Conservation (phyloP, 495 filamentous ascomycete genomes). For the Ramalina intermedia region DNA sequence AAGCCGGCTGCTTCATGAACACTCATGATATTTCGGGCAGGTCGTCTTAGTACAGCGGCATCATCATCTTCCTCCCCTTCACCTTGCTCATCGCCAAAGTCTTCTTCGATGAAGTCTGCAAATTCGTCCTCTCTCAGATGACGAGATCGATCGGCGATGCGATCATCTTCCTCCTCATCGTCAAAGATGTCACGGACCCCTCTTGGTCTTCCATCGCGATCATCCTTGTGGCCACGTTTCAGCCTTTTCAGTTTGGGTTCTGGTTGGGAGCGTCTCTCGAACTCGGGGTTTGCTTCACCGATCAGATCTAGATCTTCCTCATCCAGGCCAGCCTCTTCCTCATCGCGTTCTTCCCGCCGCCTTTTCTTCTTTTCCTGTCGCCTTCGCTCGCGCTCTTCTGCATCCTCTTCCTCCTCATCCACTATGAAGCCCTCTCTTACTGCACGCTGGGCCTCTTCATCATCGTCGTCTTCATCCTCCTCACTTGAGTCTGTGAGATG, state of each 20-base stretch:
- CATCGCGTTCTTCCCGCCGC: slow-evolving; percentile 53
- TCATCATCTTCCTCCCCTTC: slow-evolving; percentile 67
- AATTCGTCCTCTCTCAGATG: slow-evolving; percentile 62
- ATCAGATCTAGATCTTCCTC: slow-evolving; percentile 96
- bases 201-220: slow-evolving; percentile 43
- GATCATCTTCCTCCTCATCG: slow-evolving; percentile 69
- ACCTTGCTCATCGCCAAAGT: slow-evolving; percentile 81
- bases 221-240: slow-evolving; percentile 79
- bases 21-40: slow-evolving; percentile 44
- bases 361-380: slow-evolving; percentile 55
- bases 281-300: slow-evolving; percentile 57
- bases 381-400: slow-evolving; percentile 48
- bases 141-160: slow-evolving; percentile 23
- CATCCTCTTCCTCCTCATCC: slow-evolving; percentile 69
- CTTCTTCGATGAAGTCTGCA: slow-evolving; percentile 94
- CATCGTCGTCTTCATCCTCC: slow-evolving; percentile 93
- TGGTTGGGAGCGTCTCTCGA: slow-evolving; percentile 39
- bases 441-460: slow-evolving; percentile 57
- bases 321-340: slow-evolving; percentile 80
- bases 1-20: slow-evolving; percentile 57
- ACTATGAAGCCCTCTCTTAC: slow-evolving; percentile 92
- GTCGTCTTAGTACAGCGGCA: slow-evolving; percentile 66
- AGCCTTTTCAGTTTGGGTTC: slow-evolving; percentile 89
- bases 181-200: slow-evolving; percentile 88
- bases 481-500: slow-evolving; percentile 73